These are phyloP conservation scores for Cyberlindnera misumaiensis DNA, from an alignment of 805 yeast genomes.

Conservation along the genomic window DNA sequence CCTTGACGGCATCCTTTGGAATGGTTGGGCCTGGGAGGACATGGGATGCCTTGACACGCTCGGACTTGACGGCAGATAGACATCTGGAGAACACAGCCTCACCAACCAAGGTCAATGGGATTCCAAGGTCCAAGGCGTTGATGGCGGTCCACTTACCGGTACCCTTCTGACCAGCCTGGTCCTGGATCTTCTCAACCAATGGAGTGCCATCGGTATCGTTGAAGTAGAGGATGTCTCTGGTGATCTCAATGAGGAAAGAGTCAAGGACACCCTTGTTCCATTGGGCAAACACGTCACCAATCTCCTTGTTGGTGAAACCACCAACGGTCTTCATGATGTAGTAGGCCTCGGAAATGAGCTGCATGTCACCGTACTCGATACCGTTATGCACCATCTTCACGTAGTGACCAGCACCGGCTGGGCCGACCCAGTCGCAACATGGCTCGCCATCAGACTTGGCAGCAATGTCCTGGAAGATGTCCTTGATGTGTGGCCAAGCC, in stretches of 20 bases:
- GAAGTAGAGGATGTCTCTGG: conserved; percentile 88
- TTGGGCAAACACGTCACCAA: conserved; percentile 81
- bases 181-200: conserved; percentile 92
- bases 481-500: conserved; percentile 98
- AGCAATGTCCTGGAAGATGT: conserved; percentile 90
- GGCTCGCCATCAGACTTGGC: conserved; percentile 98
- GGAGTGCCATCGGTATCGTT: conserved; percentile 89
- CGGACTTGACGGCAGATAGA: conserved; percentile 85
- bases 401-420: conserved; percentile 97
- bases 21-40: conserved; percentile 72
- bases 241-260: conserved; percentile 94
- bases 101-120: conserved; percentile 97
- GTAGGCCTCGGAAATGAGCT: conserved; percentile 95
- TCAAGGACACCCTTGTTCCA: conserved; percentile 98
- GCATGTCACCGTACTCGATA: conserved; percentile 99
- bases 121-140: conserved; percentile 94
- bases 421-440: conserved; percentile 99
- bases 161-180: conserved; percentile 98
- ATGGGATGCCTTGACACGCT: conserved; percentile 82
- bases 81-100: conserved; percentile 98
- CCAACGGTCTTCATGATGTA: conserved; percentile 93
- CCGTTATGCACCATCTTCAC: conserved; percentile 99
- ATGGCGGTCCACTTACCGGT: conserved; percentile 99
- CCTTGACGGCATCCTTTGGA: conserved; percentile 57
- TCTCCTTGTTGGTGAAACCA: conserved; percentile 84